phyloP scores from a whole-genome alignment of 257 asterid species.

The Ophiorrhiza pumila region DNA sequence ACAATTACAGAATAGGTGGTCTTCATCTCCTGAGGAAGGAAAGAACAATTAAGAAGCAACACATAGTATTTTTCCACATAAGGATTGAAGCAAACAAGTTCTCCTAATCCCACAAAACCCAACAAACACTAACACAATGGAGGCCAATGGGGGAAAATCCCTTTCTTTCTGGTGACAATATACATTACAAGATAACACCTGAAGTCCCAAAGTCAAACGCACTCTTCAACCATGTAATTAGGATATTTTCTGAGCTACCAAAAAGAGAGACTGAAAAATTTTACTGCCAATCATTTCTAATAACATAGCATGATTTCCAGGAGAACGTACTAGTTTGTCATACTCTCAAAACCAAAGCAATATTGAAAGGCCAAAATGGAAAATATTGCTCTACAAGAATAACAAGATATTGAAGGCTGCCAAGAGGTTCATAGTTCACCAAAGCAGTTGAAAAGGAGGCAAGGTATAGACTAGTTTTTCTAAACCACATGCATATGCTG shows the following conservation, averaged over 20 bases:
- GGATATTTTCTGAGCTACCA: not conserved
- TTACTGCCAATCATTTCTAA: not conserved
- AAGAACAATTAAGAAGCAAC: constrained; percentile 1
- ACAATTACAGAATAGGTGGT: constrained; percentile 53
- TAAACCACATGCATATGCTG: not conserved
- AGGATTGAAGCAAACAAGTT: not conserved
- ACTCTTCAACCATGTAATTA: not conserved
- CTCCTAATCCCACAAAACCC: not conserved
- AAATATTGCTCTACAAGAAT: not conserved
- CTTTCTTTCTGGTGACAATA: not conserved
- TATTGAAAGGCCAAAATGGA: not conserved
- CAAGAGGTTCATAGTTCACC: not conserved
- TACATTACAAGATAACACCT: not conserved
- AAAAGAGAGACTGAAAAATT: not conserved
- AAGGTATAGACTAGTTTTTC: not conserved
- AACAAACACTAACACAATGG: not conserved
- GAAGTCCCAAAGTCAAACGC: not conserved
- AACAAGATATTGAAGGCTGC: not conserved
- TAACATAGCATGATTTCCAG: not conserved
- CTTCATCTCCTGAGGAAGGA: constrained; percentile 59
- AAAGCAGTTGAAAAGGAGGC: not conserved
- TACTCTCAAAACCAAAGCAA: constrained; percentile 1
- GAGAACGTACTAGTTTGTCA: not conserved
- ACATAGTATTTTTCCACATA: not conserved
- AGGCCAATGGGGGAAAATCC: not conserved